Percentiles rank a stretch among this genome's conserved stretches.
These are phyloP conservation scores for Coleophoma crateriformis DNA, from an alignment of 2,329 filamentous ascomycete genomes.

Conservation along the genomic window DNA sequence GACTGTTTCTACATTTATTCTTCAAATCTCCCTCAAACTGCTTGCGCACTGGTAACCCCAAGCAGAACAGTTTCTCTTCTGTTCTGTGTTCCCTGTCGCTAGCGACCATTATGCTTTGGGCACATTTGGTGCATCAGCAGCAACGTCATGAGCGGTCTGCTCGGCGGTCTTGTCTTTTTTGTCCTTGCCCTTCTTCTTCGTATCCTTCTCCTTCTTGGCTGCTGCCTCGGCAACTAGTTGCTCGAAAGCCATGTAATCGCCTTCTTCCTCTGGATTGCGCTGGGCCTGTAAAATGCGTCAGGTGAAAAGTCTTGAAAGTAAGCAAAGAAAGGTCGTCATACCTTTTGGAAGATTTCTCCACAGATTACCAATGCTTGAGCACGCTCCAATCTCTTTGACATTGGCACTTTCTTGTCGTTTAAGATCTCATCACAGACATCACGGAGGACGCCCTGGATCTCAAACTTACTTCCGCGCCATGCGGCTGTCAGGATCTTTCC, in stretches of 20 bases:
- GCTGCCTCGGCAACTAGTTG: constrained; percentile 95
- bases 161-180: constrained; percentile 21
- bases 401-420: constrained; percentile 69
- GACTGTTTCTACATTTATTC: too few species aligned
- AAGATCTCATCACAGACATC: constrained; percentile 91
- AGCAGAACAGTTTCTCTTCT: background rate
- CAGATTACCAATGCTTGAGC: constrained; percentile 85
- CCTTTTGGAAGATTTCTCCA: constrained; percentile 84
- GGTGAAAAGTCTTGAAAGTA: background rate
- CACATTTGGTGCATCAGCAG: constrained; percentile 34
- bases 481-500: constrained; percentile 97
- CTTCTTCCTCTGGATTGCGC: constrained; percentile 90
- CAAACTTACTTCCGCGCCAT: constrained; percentile 94
- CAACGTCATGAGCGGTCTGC: constrained; percentile 20
- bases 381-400: constrained; percentile 83
- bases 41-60: background rate
- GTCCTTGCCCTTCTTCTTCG: constrained; percentile 58
- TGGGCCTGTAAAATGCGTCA: constrained; percentile 54
- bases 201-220: constrained; percentile 82
- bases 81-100: background rate
- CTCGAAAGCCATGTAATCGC: constrained; percentile 98
- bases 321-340: constrained; percentile 34
- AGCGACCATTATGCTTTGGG: constrained; percentile 15
- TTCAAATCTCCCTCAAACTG: too few species aligned
- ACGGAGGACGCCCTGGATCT: constrained; percentile 92